Conservation (phyloP, 2,329 filamentous ascomycete genomes). For the Alternaria panax region DNA sequence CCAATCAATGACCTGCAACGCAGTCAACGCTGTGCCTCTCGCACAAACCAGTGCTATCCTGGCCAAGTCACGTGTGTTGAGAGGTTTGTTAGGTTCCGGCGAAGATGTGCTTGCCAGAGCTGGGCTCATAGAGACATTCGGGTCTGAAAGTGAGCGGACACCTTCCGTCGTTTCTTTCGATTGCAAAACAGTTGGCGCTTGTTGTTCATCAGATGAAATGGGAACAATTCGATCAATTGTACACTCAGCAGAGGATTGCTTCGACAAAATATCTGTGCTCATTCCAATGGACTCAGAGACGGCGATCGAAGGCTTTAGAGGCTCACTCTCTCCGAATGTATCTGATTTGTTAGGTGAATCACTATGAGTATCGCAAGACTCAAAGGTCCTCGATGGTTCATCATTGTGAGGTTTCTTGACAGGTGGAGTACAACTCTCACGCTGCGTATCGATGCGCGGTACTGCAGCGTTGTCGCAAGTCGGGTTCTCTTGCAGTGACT, state of each 20-base stretch:
- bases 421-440: not conserved
- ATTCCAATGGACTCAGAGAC: not conserved
- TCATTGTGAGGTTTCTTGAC: not conserved
- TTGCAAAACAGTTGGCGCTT: not conserved
- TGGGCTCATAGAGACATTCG: not conserved
- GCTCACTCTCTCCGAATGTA: not conserved
- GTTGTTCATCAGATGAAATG: not conserved
- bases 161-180: not conserved
- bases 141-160: too few relatives aligned
- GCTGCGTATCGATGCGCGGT: not conserved
- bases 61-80: slow-evolving; percentile 16
- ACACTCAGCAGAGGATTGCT: not conserved
- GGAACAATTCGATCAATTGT: not conserved
- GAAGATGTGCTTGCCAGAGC: not conserved
- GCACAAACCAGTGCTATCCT: slow-evolving; percentile 24
- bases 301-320: not conserved
- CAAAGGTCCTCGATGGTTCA: not conserved
- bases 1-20: slow-evolving; percentile 19
- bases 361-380: not conserved
- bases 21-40: slow-evolving; percentile 15
- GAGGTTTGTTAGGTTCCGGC: not conserved
- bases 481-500: not conserved
- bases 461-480: not conserved
- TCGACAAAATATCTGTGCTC: not conserved
- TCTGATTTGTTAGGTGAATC: not conserved